phyloP scores from a whole-genome alignment of 1,284 basidiomycete species.

The Moesziomyces aphidis region DNA sequence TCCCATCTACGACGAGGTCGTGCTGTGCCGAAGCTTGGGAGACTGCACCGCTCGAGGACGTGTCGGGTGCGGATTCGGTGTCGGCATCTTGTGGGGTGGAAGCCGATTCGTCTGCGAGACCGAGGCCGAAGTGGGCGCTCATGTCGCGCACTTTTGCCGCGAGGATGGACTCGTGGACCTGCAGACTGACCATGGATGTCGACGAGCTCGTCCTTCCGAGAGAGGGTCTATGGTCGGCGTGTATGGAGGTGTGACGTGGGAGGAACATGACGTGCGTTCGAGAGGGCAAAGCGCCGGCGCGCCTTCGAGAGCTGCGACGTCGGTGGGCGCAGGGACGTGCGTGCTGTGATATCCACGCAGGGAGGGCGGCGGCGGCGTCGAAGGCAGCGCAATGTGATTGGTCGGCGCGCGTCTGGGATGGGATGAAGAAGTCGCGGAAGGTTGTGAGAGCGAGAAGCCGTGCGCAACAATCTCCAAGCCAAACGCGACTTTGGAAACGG shows the following conservation, averaged over 20 bases:
- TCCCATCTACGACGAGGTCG: no score
- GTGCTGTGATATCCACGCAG: no score
- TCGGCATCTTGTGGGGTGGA: not conserved
- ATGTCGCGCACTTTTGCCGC: constrained; percentile 38
- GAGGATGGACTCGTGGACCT: constrained; percentile 42
- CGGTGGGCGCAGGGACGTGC: no score
- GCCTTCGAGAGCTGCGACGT: constrained; percentile 2
- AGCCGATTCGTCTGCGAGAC: constrained; percentile 18
- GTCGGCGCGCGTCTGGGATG: no score
- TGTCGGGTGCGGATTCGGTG: not conserved
- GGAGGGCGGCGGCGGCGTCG: no score
- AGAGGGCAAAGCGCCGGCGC: not conserved
- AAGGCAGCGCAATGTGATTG: no score
- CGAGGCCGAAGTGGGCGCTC: constrained; percentile 33
- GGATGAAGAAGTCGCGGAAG: no score
- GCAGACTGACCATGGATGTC: constrained; percentile 28
- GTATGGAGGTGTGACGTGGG: constrained; percentile 17
- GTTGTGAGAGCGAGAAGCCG: no score
- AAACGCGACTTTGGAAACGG: no score
- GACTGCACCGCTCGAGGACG: no score
- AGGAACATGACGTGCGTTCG: constrained; percentile 17
- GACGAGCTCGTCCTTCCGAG: constrained; percentile 16
- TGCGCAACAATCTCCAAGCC: no score
- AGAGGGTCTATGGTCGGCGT: constrained; percentile 13
- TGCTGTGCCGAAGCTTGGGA: no score